A percentile compares a stretch with the other conserved stretches of the same genome.
Evolutionary conservation across 306 rosid genomes (phyloP).

Genomic region (Arachis stenosperma): DNA sequence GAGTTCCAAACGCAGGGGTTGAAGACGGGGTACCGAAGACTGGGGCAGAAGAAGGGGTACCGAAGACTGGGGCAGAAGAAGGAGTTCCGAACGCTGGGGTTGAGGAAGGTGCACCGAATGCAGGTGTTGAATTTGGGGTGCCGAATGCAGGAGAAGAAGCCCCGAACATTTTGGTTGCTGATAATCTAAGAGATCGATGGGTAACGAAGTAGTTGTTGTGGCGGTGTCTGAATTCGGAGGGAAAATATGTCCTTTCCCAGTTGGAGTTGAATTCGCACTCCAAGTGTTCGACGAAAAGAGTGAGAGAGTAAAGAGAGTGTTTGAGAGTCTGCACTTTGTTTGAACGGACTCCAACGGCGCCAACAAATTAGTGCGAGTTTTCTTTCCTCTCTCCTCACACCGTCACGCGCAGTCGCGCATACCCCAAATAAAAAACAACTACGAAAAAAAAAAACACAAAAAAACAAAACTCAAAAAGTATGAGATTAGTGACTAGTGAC

Average conservation of each 20-base stretch:
- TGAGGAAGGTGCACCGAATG: conserved; percentile 44
- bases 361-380: too few species aligned
- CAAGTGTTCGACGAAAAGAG: neutral
- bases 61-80: conserved; percentile 48
- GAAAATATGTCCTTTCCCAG: neutral
- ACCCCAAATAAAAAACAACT: too few species aligned
- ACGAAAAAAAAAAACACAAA: too few species aligned
- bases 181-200: too few species aligned
- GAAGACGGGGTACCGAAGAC: conserved; percentile 64
- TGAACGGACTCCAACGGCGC: too few species aligned
- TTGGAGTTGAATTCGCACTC: neutral
- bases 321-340: too few species aligned
- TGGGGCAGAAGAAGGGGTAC: conserved; percentile 45
- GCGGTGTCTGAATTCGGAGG: neutral
- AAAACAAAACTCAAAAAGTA: too few species aligned
- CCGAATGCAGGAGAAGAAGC: conserved; percentile 50
- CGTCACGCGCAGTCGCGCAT: too few species aligned
- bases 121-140: conserved; percentile 37
- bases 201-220: too few species aligned
- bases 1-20: conserved; percentile 54
- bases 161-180: conserved; percentile 48
- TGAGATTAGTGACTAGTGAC: too few species aligned
- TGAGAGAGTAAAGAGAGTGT: neutral
- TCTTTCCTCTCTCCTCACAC: too few species aligned
- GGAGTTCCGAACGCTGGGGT: conserved; percentile 52